Percentiles rank a stretch among this genome's conserved stretches.
These are phyloP conservation scores for Cladosporium sp. DNA, from an alignment of 2,329 filamentous ascomycete genomes.

Conservation along the genomic window DNA sequence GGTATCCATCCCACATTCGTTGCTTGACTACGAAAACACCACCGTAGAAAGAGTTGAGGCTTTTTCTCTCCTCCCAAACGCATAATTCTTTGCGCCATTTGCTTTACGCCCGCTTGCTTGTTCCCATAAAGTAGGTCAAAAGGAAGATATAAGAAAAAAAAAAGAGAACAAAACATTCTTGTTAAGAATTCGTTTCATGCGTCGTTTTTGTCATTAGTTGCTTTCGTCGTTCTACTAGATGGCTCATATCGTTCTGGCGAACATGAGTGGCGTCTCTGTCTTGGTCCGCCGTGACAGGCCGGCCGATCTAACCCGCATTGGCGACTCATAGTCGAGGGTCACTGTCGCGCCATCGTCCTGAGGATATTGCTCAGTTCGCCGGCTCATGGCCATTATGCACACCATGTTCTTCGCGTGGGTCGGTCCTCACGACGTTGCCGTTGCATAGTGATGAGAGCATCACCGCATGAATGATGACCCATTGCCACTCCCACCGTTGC, in stretches of 20 bases:
- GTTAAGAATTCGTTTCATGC: not conserved
- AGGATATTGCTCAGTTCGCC: not conserved
- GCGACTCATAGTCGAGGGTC: not conserved
- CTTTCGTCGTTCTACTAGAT: not conserved
- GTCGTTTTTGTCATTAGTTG: not conserved
- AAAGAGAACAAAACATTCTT: not conserved
- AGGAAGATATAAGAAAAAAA: not conserved
- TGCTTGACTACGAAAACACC: not conserved
- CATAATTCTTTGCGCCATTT: not conserved
- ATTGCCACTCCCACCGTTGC: slow-evolving; percentile 22
- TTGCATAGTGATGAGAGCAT: not conserved
- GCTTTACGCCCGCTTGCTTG: not conserved
- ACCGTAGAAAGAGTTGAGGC: not conserved
- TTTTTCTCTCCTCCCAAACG: not conserved
- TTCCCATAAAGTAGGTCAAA: not conserved
- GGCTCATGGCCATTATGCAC: not conserved
- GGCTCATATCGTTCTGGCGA: not conserved
- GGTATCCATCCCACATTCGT: not conserved
- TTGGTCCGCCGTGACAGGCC: not conserved
- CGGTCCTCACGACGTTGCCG: not conserved
- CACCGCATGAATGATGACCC: not conserved
- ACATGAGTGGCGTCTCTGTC: not conserved
- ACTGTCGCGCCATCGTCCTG: not conserved
- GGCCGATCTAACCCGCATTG: not conserved
- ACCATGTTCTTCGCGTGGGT: not conserved